A percentile compares a stretch with the other conserved stretches of the same genome.
phyloP scores from a whole-genome alignment of 495 filamentous ascomycete genomes.

The Daldinia childiae region DNA sequence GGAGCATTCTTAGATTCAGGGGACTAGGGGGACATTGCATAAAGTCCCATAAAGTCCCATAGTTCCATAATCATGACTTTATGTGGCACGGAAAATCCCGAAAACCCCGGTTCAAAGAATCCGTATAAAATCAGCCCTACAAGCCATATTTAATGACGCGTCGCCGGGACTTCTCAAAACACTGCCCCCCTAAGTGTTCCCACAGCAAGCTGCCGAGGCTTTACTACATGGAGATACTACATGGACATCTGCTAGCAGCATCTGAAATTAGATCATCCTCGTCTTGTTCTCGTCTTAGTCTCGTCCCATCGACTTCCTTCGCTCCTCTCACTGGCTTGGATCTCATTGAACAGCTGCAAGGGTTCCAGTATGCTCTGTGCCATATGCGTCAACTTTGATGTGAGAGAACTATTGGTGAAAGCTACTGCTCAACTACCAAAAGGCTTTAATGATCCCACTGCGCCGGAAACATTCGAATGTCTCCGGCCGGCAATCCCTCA shows the following conservation, averaged over 20 bases:
- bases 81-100: slow-evolving; percentile 16
- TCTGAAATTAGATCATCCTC: background rate
- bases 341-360: background rate
- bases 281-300: background rate
- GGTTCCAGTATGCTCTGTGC: slow-evolving; percentile 20
- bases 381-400: slow-evolving; percentile 34
- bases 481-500: slow-evolving; percentile 32
- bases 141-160: slow-evolving; percentile 14
- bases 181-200: background rate
- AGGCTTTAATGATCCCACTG: slow-evolving; percentile 20
- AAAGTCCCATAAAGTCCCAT: too few relatives aligned
- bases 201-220: slow-evolving; percentile 9
- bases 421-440: slow-evolving; percentile 31
- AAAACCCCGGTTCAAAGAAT: slow-evolving; percentile 11
- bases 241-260: background rate
- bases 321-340: background rate
- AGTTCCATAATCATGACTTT: background rate
- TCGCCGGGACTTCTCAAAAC: background rate
- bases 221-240: background rate
- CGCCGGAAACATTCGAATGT: slow-evolving; percentile 31
- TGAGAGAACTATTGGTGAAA: slow-evolving; percentile 27
- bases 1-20: slow-evolving; percentile 3
- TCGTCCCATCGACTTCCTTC: background rate
- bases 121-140: slow-evolving; percentile 8
- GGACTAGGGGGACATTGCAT: slow-evolving; percentile 10